A percentile compares a stretch with the other conserved stretches of the same genome.
Conservation (phyloP, 805 yeast species). For the Starmerella ratchasimensis region DNA sequence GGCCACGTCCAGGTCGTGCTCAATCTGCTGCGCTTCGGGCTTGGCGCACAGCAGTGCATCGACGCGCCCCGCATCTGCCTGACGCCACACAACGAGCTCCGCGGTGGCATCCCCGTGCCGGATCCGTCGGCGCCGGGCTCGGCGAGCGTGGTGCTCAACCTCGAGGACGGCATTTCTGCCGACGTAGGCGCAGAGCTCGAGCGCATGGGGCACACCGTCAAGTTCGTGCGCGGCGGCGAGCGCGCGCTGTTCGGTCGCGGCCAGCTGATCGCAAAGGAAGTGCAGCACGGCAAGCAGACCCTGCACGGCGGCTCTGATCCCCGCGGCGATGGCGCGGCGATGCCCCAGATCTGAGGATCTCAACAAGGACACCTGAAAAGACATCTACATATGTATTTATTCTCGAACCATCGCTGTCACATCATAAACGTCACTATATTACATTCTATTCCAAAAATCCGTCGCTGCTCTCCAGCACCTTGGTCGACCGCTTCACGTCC, state of each 20-base stretch:
- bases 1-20: slow-evolving; percentile 69
- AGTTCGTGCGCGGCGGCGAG: slow-evolving; percentile 30
- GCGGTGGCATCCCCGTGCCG: slow-evolving; percentile 45
- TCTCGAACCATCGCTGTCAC: neutral
- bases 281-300: slow-evolving; percentile 31
- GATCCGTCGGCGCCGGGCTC: slow-evolving; percentile 1
- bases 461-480: slow-evolving; percentile 38
- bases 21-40: slow-evolving; percentile 47
- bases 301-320: slow-evolving; percentile 63
- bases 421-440: neutral
- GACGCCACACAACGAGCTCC: slow-evolving; percentile 40
- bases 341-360: slow-evolving; percentile 31
- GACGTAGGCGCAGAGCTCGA: slow-evolving; percentile 35
- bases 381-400: neutral
- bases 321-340: slow-evolving; percentile 79
- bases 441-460: neutral
- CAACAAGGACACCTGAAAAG: neutral
- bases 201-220: slow-evolving; percentile 45
- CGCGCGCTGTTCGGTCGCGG: slow-evolving; percentile 46
- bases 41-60: slow-evolving; percentile 58
- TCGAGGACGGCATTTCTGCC: slow-evolving; percentile 51
- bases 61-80: slow-evolving; percentile 66
- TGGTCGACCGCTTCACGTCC: slow-evolving; percentile 72
- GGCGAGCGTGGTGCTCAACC: slow-evolving; percentile 36
- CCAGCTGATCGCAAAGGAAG: slow-evolving; percentile 44